A percentile compares a stretch with the other conserved stretches of the same genome.
Conservation (phyloP, 192 early-diverging fungal species). For the Phlyctochytrium planicorne region DNA sequence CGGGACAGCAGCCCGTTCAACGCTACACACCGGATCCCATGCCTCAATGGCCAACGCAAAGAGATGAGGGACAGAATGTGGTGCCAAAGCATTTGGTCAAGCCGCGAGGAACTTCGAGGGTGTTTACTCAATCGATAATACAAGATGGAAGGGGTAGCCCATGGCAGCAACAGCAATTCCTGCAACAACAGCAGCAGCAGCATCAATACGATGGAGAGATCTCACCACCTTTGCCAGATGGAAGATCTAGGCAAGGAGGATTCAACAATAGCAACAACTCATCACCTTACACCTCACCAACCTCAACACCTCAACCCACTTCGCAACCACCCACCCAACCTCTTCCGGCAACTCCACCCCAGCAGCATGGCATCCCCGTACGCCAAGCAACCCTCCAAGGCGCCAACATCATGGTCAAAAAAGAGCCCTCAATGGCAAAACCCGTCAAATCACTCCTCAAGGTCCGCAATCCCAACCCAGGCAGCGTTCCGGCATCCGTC, state of each 20-base stretch:
- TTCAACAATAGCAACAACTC: not conserved
- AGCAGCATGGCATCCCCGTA: not conserved
- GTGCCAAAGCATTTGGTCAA: not conserved
- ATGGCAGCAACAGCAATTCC: not conserved
- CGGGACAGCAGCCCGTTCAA: too few species aligned
- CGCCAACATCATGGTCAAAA: not conserved
- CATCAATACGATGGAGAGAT: not conserved
- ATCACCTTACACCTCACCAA: not conserved
- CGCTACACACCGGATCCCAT: too few species aligned
- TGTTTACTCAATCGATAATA: slow-evolving; percentile 7
- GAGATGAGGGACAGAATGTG: not conserved
- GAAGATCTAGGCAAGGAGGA: too few species aligned
- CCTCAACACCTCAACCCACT: not conserved
- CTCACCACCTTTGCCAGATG: too few species aligned
- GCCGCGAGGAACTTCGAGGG: not conserved
- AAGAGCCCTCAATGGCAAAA: not conserved
- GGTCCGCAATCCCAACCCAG: not conserved
- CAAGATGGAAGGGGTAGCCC: not conserved
- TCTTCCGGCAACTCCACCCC: not conserved
- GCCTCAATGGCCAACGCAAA: not conserved
- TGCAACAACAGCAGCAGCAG: not conserved
- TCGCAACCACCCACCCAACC: not conserved
- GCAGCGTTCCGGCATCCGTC: too few species aligned
- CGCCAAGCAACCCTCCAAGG: not conserved
- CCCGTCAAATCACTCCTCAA: not conserved